Conservation (phyloP, 495 filamentous ascomycete genomes). For the Margaritispora aquatica region DNA sequence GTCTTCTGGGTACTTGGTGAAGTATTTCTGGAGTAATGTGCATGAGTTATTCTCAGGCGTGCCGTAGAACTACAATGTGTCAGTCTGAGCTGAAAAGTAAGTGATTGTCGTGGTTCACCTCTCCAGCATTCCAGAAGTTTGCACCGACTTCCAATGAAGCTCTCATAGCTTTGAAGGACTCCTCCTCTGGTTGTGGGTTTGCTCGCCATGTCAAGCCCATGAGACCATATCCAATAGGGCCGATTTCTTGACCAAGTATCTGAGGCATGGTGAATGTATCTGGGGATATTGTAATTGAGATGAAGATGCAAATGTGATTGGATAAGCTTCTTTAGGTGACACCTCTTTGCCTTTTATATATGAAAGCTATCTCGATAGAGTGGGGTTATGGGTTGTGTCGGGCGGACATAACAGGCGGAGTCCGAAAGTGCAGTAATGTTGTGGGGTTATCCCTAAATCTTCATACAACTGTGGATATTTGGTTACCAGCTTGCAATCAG, state of each 20-base stretch:
- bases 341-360: too few species aligned
- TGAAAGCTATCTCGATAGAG: too few species aligned
- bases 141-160: slow-evolving; percentile 57
- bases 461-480: background rate
- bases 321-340: too few species aligned
- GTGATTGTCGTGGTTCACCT: slow-evolving; percentile 47
- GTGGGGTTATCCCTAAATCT: background rate
- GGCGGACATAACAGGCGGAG: background rate
- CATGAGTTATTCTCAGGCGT: slow-evolving; percentile 61
- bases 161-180: slow-evolving; percentile 63
- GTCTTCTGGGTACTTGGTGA: slow-evolving; percentile 61
- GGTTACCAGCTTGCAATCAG: background rate
- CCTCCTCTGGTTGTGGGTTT: slow-evolving; percentile 47
- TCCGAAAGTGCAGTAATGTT: background rate
- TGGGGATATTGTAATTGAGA: background rate
- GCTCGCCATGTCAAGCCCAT: slow-evolving; percentile 74
- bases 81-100: background rate
- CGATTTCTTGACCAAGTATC: slow-evolving; percentile 43
- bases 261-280: slow-evolving; percentile 34
- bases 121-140: slow-evolving; percentile 78
- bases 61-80: slow-evolving; percentile 67
- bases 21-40: slow-evolving; percentile 58
- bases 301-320: background rate
- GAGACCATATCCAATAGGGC: slow-evolving; percentile 51
- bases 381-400: background rate